Base-by-base conservation (phyloP, 2,329 filamentous ascomycete species). In the Exophiala sp. region DNA sequence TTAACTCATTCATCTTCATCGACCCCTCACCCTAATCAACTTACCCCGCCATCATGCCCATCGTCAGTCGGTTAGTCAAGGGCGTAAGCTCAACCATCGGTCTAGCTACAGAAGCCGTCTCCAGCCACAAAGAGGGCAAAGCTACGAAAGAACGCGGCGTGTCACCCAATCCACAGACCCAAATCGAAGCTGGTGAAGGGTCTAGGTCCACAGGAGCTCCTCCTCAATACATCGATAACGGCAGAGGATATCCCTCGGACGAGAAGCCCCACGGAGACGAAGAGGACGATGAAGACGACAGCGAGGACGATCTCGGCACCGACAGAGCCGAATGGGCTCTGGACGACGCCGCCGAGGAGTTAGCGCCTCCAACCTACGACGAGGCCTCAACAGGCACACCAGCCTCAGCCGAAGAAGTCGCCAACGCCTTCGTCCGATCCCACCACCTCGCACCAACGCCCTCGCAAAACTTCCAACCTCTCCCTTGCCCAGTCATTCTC, bases 401-500 rank as follows among this genome's bases (percentile, higher is more conserved):
- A 7, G 21, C 40, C 8, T 54, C 54, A 3, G 41, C 55, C 41
- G 47, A 61, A 11, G 47, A 53, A 10, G 40, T 57, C 10, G 58
- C 53, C 4, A 52, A 32, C 2, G 34, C 49, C n/a, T 61, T 61
- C 35, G 14, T 58, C 10, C 5, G 46, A 34, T 20, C 24, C 5
- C 58, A 58, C 44, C 29, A 52, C 29, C 11, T 55, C 42, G 21
- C 33, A 5, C 16, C 16, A 5, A 14, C n/a, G 5, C 47, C 58
- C 4, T 34, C 32, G 11, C 16, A 50, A 34, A 35, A 34, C 3
- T 47, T 50, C 38, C 50, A 49, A 40, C 52, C 55, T 2, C 54
- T 63, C 5, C 55, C 71, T n/a, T 69, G 70, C 45, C 77, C 78
- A 0, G 75, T 82, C 18, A 73, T 82, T 18, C 64, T 82, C 3